Evolutionary conservation across 495 filamentous ascomycete genomes (phyloP), one percentile per base, ranked within the genome.

Genomic region (Tetracladium marchalianum): DNA sequence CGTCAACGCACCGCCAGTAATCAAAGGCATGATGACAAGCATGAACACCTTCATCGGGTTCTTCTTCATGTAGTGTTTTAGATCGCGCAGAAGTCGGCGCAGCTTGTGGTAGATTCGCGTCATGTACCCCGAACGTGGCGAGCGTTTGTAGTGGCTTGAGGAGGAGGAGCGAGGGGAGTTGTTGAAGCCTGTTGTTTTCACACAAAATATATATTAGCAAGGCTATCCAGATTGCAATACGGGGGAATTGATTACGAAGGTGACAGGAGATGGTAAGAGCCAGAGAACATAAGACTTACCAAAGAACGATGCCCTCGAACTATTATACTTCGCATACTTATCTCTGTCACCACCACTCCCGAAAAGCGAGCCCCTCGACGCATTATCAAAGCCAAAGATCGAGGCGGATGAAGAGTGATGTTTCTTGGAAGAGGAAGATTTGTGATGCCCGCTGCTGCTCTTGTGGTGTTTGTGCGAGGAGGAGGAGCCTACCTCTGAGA

Each of bases 21-120:
- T 67, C 39, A 96, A 69, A 15, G 89, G 89, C 71, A 94, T 73
- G 43, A 93, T 76, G 27, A 93, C 81, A 13, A 92, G 70, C 69
- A 90, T 77, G 63, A 93, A 80, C 2, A 90, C 82, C 64, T 90
- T 92, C 52, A 87, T 54, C 0, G 89, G 89, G 59, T 95, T 78
- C 7, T 76, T 69, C 57, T 84, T 78, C 45, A 83, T 81, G 62
- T 88, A 93, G 60, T 77, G 72, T 53, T 75, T 72, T 11, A 94
- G 75, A 52, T 89, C 78, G 44, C 82, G 82, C 24, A 93, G 60
- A 24, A 90, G 68, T 19, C 79, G 80, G 55, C 77, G 81, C 51
- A 94, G 76, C 46, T 82, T 76, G 53, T 75, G 72, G 56, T 86
- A 61, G 33, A 87, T 68, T 47, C 80, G 80, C 48, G 75, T 61